Evolutionary conservation across 2,329 filamentous ascomycete species (phyloP).

Genomic region (Ceratocystis ficicola): DNA sequence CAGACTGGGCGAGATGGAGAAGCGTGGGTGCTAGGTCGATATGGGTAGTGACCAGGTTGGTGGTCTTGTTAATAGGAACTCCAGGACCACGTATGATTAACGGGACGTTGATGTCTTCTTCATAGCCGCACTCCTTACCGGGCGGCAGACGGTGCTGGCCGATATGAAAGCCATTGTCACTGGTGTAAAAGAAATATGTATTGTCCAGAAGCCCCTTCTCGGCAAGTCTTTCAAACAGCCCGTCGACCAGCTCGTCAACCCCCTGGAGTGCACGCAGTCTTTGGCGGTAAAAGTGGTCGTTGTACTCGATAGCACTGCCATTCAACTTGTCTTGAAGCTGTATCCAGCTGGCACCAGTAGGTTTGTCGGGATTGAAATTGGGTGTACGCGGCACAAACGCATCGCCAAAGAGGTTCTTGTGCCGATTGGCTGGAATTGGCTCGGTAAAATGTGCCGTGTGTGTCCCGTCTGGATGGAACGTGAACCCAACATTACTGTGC

Average conservation of each 20-base stretch:
- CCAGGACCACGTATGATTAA: slow-evolving; percentile 40
- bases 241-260: slow-evolving; percentile 37
- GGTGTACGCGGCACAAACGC: slow-evolving; percentile 48
- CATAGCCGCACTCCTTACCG: slow-evolving; percentile 41
- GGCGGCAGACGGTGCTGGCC: slow-evolving; percentile 41
- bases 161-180: slow-evolving; percentile 44
- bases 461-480: slow-evolving; percentile 22
- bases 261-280: slow-evolving; percentile 35
- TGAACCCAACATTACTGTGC: slow-evolving; percentile 27
- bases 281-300: slow-evolving; percentile 33
- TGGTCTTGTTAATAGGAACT: slow-evolving; percentile 29
- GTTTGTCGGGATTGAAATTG: slow-evolving; percentile 50
- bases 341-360: slow-evolving; percentile 37
- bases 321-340: slow-evolving; percentile 30
- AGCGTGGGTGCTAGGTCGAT: slow-evolving; percentile 46
- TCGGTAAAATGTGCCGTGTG: slow-evolving; percentile 28
- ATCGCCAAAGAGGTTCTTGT: slow-evolving; percentile 47
- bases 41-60: slow-evolving; percentile 37
- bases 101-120: slow-evolving; percentile 42
- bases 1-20: slow-evolving; percentile 31
- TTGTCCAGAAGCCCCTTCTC: slow-evolving; percentile 30
- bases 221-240: slow-evolving; percentile 30
- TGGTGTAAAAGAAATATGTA: slow-evolving; percentile 42
- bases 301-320: slow-evolving; percentile 28
- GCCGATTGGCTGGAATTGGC: slow-evolving; percentile 37